phyloP scores from a whole-genome alignment of 108 stramenopile species.

The Conticribra weissflogii region DNA sequence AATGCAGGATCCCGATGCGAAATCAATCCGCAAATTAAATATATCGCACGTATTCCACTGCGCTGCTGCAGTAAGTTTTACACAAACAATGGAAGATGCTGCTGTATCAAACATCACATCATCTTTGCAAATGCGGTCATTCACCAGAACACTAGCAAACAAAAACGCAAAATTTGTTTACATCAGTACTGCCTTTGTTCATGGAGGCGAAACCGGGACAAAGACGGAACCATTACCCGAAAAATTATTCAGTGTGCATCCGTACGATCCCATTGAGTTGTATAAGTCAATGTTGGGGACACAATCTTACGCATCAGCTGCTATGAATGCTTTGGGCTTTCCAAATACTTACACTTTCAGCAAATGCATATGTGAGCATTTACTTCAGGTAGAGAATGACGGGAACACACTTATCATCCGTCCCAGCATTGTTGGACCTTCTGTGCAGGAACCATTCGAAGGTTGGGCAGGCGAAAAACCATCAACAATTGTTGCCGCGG shows the following conservation, averaged over 20 bases:
- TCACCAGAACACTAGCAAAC: constrained; percentile 50
- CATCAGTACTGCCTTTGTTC: constrained; percentile 90
- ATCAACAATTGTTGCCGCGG: constrained; percentile 87
- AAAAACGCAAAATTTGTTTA: constrained; percentile 71
- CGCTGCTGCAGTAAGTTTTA: constrained; percentile 88
- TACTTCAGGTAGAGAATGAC: constrained; percentile 48
- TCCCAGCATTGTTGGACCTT: constrained; percentile 89
- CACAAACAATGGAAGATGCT: constrained; percentile 73
- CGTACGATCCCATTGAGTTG: constrained; percentile 67
- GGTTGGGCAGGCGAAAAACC: constrained; percentile 89
- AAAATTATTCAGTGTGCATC: constrained; percentile 56
- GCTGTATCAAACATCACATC: constrained; percentile 82
- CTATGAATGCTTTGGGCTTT: constrained; percentile 77
- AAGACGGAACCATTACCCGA: constrained; percentile 59
- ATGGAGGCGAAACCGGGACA: constrained; percentile 73
- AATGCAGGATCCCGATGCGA: constrained; percentile 40
- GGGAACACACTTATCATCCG: constrained; percentile 76
- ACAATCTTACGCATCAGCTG: constrained; percentile 77
- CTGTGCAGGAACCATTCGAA: constrained; percentile 70
- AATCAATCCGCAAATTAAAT: constrained; percentile 32
- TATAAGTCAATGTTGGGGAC: constrained; percentile 80
- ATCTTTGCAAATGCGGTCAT: constrained; percentile 61
- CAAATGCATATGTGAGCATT: constrained; percentile 89
- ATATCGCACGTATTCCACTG: constrained; percentile 84
- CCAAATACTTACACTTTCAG: constrained; percentile 89